phyloP scores from a whole-genome alignment of 345 rosid species.

The Toxicodendron radicans region DNA sequence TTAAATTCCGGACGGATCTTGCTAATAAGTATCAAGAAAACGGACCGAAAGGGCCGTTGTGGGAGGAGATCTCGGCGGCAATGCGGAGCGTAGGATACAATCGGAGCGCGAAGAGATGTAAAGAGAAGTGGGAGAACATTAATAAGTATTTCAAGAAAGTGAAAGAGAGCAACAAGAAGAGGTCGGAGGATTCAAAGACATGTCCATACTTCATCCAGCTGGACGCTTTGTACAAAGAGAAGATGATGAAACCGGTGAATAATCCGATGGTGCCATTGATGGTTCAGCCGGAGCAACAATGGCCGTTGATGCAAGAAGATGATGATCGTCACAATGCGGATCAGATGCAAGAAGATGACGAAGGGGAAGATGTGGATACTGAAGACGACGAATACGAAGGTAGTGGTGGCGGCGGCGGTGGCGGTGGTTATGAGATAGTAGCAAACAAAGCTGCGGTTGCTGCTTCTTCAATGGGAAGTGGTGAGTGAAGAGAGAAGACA shows the following conservation, averaged over 20 bases:
- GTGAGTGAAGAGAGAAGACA: conserved; percentile 20
- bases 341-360: conserved; percentile 28
- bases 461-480: conserved; percentile 26
- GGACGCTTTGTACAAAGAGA: conserved; percentile 53
- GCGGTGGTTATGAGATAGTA: conserved; percentile 56
- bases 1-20: conserved; percentile 42
- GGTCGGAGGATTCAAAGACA: conserved; percentile 65
- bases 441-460: conserved; percentile 41
- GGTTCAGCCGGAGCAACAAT: conserved; percentile 71
- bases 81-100: conserved; percentile 61
- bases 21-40: conserved; percentile 53
- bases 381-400: conserved; percentile 34
- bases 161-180: conserved; percentile 53
- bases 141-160: conserved; percentile 82
- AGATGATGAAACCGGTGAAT: conserved; percentile 30
- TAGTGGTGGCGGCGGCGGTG: conserved; percentile 43
- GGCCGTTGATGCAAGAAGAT: conserved; percentile 51
- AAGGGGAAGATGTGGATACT: conserved; percentile 31
- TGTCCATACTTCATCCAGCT: conserved; percentile 68
- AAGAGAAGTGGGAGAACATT: conserved; percentile 83
- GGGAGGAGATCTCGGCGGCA: conserved; percentile 62
- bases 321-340: conserved; percentile 33
- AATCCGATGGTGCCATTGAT: conserved; percentile 45
- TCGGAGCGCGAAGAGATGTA: conserved; percentile 61
- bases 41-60: conserved; percentile 63